These are phyloP conservation scores for Flaveria ramosissima DNA, from an alignment of 129 eudicot genomes.

Conservation along the genomic window DNA sequence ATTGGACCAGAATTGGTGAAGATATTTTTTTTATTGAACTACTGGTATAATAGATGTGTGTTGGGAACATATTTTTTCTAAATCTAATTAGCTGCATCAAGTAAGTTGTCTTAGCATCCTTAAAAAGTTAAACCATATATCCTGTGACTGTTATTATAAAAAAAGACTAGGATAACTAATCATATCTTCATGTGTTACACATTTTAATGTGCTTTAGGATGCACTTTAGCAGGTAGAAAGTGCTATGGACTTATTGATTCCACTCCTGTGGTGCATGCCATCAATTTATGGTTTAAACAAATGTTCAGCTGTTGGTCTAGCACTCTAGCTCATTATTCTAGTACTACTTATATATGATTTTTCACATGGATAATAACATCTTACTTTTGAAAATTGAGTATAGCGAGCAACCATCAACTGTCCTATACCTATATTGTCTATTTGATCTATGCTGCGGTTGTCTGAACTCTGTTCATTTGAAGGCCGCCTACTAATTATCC, in stretches of 20 bases:
- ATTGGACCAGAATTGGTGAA: background rate
- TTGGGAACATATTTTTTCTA: background rate
- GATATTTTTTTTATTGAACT: constrained; percentile 8
- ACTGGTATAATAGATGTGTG: background rate
- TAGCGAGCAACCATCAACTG: background rate
- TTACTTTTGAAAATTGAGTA: background rate
- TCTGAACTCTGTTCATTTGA: constrained; percentile 8
- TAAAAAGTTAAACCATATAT: background rate
- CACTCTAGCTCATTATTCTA: background rate
- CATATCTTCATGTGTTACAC: background rate
- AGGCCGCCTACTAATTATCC: background rate
- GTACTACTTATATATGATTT: background rate
- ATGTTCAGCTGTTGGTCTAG: background rate
- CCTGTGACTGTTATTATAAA: background rate
- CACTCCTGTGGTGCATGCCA: background rate
- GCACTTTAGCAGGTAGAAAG: background rate
- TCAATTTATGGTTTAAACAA: background rate
- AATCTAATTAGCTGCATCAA: background rate
- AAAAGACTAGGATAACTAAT: background rate
- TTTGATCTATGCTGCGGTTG: background rate
- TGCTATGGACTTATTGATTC: background rate
- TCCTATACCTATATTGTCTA: background rate
- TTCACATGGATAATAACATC: background rate
- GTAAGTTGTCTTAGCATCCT: background rate
- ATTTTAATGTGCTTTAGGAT: constrained; percentile 16